Conservation (phyloP, 1,284 basidiomycete genomes). For the Sparassis latifolia region DNA sequence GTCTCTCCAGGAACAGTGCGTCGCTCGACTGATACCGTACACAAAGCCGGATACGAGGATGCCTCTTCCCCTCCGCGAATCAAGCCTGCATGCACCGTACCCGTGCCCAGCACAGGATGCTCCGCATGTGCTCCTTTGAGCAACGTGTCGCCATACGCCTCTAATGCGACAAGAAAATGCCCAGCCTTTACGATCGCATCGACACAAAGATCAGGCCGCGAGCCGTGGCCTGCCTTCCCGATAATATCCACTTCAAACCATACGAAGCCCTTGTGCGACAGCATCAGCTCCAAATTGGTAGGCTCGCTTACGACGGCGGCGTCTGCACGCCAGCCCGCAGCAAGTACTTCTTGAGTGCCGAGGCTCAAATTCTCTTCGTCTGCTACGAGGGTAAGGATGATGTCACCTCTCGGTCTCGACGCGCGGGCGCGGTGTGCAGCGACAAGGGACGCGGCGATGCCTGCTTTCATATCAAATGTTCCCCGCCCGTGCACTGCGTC, state of each 20-base stretch:
- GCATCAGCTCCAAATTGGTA: conserved; percentile 4
- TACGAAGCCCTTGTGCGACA: conserved; percentile 9
- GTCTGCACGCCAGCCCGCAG: conserved; percentile 7
- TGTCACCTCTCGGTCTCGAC: conserved; percentile 1
- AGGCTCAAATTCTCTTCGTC: conserved; percentile 9
- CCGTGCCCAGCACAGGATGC: conserved; percentile 3
- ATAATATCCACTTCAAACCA: conserved; percentile 7
- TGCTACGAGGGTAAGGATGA: conserved; percentile 7
- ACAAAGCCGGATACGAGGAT: conserved; percentile 7
- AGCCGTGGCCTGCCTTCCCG: conserved; percentile 8
- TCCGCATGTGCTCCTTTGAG: background rate
- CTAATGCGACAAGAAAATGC: conserved; percentile 8
- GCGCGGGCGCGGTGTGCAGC: conserved; percentile 5
- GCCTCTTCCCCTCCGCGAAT: conserved; percentile 9
- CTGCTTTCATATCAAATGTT: conserved; percentile 9
- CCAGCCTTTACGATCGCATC: conserved; percentile 9
- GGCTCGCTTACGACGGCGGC: conserved; percentile 9
- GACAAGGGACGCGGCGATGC: conserved; percentile 7
- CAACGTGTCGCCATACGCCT: conserved; percentile 3
- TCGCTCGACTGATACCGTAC: conserved; percentile 6
- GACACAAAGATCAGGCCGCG: conserved; percentile 5
- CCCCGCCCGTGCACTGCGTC: conserved; percentile 7
- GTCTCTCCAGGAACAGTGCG: conserved; percentile 9
- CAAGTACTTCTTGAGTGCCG: conserved; percentile 7
- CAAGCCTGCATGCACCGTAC: conserved; percentile 4